A percentile compares a stretch with the other conserved stretches of the same genome.
Evolutionary conservation across 2,329 filamentous ascomycete genomes (phyloP).

Genomic region (Aspergillus pseudoterreus): DNA sequence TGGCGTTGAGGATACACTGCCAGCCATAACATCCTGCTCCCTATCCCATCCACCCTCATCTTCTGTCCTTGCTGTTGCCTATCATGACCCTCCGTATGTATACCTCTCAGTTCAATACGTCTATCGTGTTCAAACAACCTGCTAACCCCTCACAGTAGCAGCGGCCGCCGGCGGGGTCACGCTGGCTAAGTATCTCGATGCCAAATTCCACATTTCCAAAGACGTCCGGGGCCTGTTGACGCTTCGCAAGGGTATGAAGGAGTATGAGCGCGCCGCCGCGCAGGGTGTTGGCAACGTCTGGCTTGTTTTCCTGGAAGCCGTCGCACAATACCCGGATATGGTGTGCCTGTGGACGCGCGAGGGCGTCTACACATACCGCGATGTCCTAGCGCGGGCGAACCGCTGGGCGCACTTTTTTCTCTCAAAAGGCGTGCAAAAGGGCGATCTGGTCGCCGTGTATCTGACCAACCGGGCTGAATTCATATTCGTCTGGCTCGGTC

Average conservation of each 20-base stretch:
- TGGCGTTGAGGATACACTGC: neutral
- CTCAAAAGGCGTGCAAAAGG: slow-evolving; percentile 54
- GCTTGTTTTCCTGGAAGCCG: slow-evolving; percentile 61
- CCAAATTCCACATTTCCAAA: slow-evolving; percentile 63
- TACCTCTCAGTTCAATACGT: neutral
- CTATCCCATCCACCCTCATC: neutral
- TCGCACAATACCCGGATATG: slow-evolving; percentile 49
- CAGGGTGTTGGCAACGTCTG: slow-evolving; percentile 58
- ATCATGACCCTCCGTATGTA: neutral
- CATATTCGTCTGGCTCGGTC: slow-evolving; percentile 61
- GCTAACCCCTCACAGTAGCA: slow-evolving; percentile 12
- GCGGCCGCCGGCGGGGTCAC: slow-evolving; percentile 25
- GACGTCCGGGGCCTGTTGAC: slow-evolving; percentile 53
- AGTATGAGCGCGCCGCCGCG: slow-evolving; percentile 46
- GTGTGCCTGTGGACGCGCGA: slow-evolving; percentile 66
- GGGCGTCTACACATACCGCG: slow-evolving; percentile 57
- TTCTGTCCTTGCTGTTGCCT: neutral
- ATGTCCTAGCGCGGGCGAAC: slow-evolving; percentile 54
- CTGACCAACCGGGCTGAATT: slow-evolving; percentile 67
- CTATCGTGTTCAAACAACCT: neutral
- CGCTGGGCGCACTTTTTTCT: slow-evolving; percentile 63
- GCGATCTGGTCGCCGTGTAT: slow-evolving; percentile 63
- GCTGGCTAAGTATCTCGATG: slow-evolving; percentile 48
- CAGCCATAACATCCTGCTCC: neutral
- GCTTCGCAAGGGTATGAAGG: slow-evolving; percentile 41